These are phyloP conservation scores for Setomelanomma holmii DNA, from an alignment of 2,329 filamentous ascomycete genomes.

Conservation along the genomic window DNA sequence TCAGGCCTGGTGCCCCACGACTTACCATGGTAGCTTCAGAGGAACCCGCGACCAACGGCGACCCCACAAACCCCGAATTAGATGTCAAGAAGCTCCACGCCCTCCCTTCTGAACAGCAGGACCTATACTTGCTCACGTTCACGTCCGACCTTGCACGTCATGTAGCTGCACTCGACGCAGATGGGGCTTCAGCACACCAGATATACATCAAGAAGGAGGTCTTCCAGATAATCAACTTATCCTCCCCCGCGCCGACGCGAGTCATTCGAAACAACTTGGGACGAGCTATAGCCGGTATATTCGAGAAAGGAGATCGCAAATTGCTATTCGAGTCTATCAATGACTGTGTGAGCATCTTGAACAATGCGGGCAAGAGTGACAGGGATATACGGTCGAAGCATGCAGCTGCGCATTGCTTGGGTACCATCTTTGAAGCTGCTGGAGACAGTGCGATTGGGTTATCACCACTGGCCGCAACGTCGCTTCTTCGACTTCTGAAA, in stretches of 20 bases:
- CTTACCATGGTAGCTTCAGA: conserved; percentile 38
- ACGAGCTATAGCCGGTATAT: conserved; percentile 80
- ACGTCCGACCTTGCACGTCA: conserved; percentile 83
- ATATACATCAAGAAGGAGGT: conserved; percentile 92
- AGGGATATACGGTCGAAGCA: conserved; percentile 81
- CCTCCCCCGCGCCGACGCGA: conserved; percentile 81
- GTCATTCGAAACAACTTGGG: conserved; percentile 91
- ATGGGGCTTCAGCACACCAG: conserved; percentile 87
- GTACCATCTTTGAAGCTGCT: conserved; percentile 87
- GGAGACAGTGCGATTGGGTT: conserved; percentile 91
- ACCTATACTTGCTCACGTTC: conserved; percentile 90
- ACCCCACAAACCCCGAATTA: conserved; percentile 73
- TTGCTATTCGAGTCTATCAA: conserved; percentile 94
- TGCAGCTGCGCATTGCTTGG: conserved; percentile 85
- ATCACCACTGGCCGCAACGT: conserved; percentile 75
- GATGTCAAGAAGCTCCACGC: conserved; percentile 88
- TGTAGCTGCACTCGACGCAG: conserved; percentile 74
- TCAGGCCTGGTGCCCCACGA: conserved; percentile 15
- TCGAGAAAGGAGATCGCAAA: conserved; percentile 86
- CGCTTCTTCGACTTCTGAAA: conserved; percentile 81
- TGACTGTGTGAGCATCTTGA: conserved; percentile 77
- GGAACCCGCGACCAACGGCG: conserved; percentile 40
- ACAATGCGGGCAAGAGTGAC: conserved; percentile 74
- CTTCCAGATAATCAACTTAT: conserved; percentile 87
- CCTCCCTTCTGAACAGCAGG: conserved; percentile 92